phyloP scores from a whole-genome alignment of 768 basidiomycete species.

The Tylopilus intermedius region DNA sequence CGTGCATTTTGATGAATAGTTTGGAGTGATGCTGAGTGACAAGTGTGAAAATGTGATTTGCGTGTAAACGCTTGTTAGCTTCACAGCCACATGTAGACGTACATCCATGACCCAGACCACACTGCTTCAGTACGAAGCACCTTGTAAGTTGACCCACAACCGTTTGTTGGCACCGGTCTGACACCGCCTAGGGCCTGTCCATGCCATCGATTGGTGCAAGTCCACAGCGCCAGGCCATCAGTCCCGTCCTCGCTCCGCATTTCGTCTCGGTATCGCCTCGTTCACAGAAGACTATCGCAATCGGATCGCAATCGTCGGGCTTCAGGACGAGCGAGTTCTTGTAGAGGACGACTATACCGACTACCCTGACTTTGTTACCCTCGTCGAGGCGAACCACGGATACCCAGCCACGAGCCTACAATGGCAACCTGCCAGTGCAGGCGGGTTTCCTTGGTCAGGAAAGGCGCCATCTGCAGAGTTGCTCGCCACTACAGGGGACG shows the following conservation, averaged over 20 bases:
- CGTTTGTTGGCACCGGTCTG: slow-evolving; percentile 9
- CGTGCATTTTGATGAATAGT: slow-evolving; percentile 2
- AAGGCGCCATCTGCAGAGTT: slow-evolving; percentile 69
- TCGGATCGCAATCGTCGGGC: slow-evolving; percentile 70
- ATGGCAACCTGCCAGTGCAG: slow-evolving; percentile 81
- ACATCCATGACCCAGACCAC: slow-evolving; percentile 61
- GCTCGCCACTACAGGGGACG: slow-evolving; percentile 91
- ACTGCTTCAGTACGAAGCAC: slow-evolving; percentile 77
- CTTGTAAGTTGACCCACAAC: slow-evolving; percentile 54
- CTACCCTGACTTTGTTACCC: slow-evolving; percentile 81
- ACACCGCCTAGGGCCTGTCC: slow-evolving; percentile 66
- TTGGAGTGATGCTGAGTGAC: not conserved
- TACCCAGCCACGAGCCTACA: slow-evolving; percentile 92
- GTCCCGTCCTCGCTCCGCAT: slow-evolving; percentile 67
- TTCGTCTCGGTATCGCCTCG: slow-evolving; percentile 82
- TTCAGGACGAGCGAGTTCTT: slow-evolving; percentile 83
- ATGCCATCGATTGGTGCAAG: slow-evolving; percentile 87
- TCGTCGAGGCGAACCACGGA: slow-evolving; percentile 79
- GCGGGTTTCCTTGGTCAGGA: slow-evolving; percentile 61
- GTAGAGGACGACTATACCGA: slow-evolving; percentile 80
- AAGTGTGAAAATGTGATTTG: not conserved
- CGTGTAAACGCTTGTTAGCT: not conserved
- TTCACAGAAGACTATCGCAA: slow-evolving; percentile 82
- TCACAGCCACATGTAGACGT: slow-evolving; percentile 25
- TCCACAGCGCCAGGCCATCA: slow-evolving; percentile 70